Base-by-base conservation (phyloP, 805 yeast genomes). In the Pichia manshurica region DNA sequence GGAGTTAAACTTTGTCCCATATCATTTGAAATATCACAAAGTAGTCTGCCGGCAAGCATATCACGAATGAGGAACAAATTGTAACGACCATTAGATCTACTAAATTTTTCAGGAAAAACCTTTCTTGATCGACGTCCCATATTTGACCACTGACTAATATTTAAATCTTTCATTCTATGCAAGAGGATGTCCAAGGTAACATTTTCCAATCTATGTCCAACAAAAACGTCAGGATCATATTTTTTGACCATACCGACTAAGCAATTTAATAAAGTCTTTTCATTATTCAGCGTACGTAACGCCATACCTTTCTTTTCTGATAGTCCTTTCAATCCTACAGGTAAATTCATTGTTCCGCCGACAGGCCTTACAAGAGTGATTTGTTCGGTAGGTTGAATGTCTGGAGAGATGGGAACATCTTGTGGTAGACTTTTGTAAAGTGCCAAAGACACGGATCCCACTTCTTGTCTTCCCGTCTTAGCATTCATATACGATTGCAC, bases 21-120 rank as follows among this genome's bases (percentile, higher is more conserved):
- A 59, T 88, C 96, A 65, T 93, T 93, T 44, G 91, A 88, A 60
- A 93, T 80, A 66, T 93, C 99, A 74, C 96, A 87, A 40, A 91
- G 59, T 47, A 93, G 73, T 56, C 99, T 75, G 33, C 99, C 99
- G 34, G 89, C 79, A 59, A 84, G 75, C 19, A 87, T 75, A 47
- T 87, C 89, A 44, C 84, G 72, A 16, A 87, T 72, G 36, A 76
- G 73, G 44, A 64, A 65, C 38, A 58, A 33, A 53, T 70, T 77
- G 50, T 71, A 74, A 61, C 79, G 74, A 46, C 72, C 74, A 42
- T 71, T 72, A 17, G 72, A 70, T 48, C 74, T 74, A 28, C 82
- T 86, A 62, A 83, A 81, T 53, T 75, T 75, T 23, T 79, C 84
- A 1, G 96, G 96, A 87, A 95, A 86, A 19, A 70, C 72, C 55